Conservation (phyloP, 2,329 filamentous ascomycete species). For the Chlorencoelia australis region DNA sequence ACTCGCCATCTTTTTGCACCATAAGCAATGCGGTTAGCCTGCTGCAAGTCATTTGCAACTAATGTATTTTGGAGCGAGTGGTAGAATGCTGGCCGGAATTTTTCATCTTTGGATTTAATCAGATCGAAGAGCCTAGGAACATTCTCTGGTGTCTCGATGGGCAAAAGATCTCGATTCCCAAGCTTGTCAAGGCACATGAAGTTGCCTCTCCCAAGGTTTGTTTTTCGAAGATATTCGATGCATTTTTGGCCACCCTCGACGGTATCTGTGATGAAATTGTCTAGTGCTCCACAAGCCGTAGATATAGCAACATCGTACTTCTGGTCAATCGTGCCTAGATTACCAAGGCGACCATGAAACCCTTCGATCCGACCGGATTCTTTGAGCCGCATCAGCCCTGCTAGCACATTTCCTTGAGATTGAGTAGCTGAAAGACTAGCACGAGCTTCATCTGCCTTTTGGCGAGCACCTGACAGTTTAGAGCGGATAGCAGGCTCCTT, state of each 20-base stretch:
- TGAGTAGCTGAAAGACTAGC: slow-evolving; percentile 84
- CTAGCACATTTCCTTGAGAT: slow-evolving; percentile 84
- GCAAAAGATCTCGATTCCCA: slow-evolving; percentile 63
- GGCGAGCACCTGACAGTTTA: slow-evolving; percentile 78
- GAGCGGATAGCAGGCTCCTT: slow-evolving; percentile 76
- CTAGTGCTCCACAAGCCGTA: slow-evolving; percentile 80
- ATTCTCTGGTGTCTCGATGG: slow-evolving; percentile 81
- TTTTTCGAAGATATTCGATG: slow-evolving; percentile 95
- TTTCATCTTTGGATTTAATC: slow-evolving; percentile 78
- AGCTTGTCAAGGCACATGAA: slow-evolving; percentile 93
- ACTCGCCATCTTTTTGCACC: slow-evolving; percentile 91
- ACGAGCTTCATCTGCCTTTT: slow-evolving; percentile 92
- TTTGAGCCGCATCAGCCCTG: slow-evolving; percentile 85
- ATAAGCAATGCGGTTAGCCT: slow-evolving; percentile 95
- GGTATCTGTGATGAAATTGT: slow-evolving; percentile 94
- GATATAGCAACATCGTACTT: slow-evolving; percentile 98
- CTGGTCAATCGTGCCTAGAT: slow-evolving; percentile 85
- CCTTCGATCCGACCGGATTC: slow-evolving; percentile 95
- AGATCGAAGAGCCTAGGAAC: slow-evolving; percentile 90
- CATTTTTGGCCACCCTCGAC: slow-evolving; percentile 96
- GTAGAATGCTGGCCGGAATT: slow-evolving; percentile 85
- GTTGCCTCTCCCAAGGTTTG: slow-evolving; percentile 90
- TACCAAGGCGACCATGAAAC: slow-evolving; percentile 90
- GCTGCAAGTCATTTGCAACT: slow-evolving; percentile 84
- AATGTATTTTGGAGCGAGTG: slow-evolving; percentile 92